Base-by-base conservation (phyloP, 1,284 basidiomycete genomes). In the Gomphus bonarii region DNA sequence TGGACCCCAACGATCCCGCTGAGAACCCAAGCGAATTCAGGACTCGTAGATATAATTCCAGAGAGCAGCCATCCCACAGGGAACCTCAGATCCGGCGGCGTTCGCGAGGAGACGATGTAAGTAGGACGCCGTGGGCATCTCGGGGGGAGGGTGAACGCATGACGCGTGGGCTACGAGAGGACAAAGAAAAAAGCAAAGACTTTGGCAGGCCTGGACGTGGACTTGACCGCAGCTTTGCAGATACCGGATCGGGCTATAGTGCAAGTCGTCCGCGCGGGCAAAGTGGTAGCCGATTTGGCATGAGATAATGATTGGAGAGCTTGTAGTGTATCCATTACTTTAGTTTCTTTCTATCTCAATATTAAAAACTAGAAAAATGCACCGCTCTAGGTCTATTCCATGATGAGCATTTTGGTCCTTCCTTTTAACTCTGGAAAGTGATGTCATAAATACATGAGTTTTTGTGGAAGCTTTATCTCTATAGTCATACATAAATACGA, bases 1-100 rank as follows among this genome's bases (percentile, higher is more conserved):
- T 58, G 4, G 50, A 58, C 18, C 57, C 57, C 20, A n/a, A 53
- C 25, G 57, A 58, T 33, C 57, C 57, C 22, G 43, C 43, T 14
- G 30, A 28, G 11, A 43, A 53, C 11, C 57, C 57, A 31, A 40
- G 20, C 3, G 50, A 58, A 40, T 58, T 22, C 43, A 52, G 38
- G 43, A 58, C 40, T 16, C 11, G 25, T 20, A 38, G 57, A 38
- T 58, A 58, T 38, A 43, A 48, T 10, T 20, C 20, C 20, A 44
- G 31, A 20, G 18, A 28, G 20, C 43, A 16, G 31, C 38, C 36
- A 18, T 14, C 36, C 9, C 40, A 44, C n/a, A 11, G n/a, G 42
- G 43, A 22, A 25, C 18, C 14, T 47, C 22, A 28, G 25, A 28
- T 28, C 3, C 3, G 5, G 25, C 25, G 25, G 25, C 25, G 5